Evolutionary conservation across 1,139 yeast species (phyloP), one percentile per base, ranked within the genome.

Genomic region (Pneumocystis oryctolagi): DNA sequence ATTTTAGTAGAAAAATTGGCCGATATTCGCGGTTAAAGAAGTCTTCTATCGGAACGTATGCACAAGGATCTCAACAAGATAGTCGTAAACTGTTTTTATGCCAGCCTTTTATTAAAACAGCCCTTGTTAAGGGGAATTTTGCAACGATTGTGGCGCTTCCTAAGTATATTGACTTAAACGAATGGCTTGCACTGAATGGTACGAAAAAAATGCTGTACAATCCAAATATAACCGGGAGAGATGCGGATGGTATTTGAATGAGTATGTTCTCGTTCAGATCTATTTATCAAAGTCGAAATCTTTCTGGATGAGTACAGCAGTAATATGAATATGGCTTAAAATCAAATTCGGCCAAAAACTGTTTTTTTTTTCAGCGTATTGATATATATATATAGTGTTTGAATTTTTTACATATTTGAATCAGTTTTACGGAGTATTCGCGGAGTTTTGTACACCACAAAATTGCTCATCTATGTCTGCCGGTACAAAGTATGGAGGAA

Each of bases 41-140:
- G 30, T 47, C 55, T 25, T 25, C 55, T 12, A 12, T 47, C 14
- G 16, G 31, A 6, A 4, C n/a, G 1, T 25, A 47, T 47, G 6
- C 55, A 12, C 55, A 47, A 14, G 20, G 20, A 30, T 14, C 66
- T 65, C 16, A 70, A 68, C 62, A 95, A 90, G 12, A 47, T 47
- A 20, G 20, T 20, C 55, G 55, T 8, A 47, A 25, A 47, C 78
- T 86, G 61, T 92, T 89, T 71, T 73, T 92, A 70, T 85, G 95
- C 72, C 96, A 90, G 69, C 97, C 97, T 16, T 94, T 87, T 74
- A 94, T 90, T 5, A 85, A 90, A 66, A 88, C 97, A 0, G 95
- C 97, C 0, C 78, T 92, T 60, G 98, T 94, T 40, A 92, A 92
- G 71, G 99, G 99, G n/a, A 87, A 96, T 0, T 94, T 89, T 77